phyloP scores from a whole-genome alignment of 345 rosid genomes.

The Ailanthus altissimus region DNA sequence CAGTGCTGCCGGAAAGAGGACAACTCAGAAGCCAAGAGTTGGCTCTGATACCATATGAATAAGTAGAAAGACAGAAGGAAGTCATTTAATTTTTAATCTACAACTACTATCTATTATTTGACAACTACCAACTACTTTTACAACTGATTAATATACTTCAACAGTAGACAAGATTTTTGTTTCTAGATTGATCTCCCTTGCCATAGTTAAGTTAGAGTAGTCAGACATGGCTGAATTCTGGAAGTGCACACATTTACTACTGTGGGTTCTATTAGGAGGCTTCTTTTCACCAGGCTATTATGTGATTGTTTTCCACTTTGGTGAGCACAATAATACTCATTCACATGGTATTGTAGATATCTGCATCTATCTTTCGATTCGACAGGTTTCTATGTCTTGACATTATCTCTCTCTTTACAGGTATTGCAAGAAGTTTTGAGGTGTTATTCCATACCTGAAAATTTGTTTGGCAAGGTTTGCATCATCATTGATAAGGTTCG shows the following conservation, averaged over 20 bases:
- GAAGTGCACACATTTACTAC: background rate
- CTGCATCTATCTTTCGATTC: background rate
- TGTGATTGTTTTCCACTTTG: background rate
- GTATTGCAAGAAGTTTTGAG: slow-evolving; percentile 83
- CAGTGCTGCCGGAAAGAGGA: no score
- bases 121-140: no score
- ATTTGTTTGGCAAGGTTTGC: slow-evolving; percentile 77
- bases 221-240: background rate
- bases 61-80: no score
- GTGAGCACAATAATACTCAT: background rate
- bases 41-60: no score
- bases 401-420: slow-evolving; percentile 37
- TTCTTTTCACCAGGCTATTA: background rate
- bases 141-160: no score
- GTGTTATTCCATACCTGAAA: slow-evolving; percentile 67
- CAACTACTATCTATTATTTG: no score
- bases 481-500: slow-evolving; percentile 91
- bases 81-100: no score
- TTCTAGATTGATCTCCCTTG: background rate
- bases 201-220: background rate
- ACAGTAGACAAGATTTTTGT: background rate
- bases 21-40: no score
- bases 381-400: background rate
- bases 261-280: background rate
- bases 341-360: background rate